A percentile compares a stretch with the other conserved stretches of the same genome.
Evolutionary conservation across 2,329 filamentous ascomycete genomes (phyloP).

Genomic region (Neonectria hederae): DNA sequence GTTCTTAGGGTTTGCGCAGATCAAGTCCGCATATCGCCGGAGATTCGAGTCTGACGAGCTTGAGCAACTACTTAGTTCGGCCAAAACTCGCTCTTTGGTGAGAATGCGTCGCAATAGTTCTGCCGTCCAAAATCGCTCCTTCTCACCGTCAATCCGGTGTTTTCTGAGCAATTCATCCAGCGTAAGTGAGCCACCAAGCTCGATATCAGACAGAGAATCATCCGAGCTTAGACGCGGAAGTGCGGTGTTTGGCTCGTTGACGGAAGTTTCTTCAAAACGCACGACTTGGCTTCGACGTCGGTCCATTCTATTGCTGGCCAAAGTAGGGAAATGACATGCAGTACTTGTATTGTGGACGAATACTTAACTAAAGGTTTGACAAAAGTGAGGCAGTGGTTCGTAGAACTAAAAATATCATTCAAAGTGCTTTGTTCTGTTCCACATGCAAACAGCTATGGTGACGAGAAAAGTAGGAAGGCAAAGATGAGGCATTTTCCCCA

Average conservation of each 20-base stretch:
- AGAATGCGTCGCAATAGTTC: constrained; percentile 7
- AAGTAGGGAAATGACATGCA: background rate
- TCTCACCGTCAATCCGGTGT: background rate
- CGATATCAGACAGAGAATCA: background rate
- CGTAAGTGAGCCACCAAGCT: background rate
- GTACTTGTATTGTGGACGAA: background rate
- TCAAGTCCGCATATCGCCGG: background rate
- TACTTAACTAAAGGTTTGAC: background rate
- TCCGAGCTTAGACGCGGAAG: background rate
- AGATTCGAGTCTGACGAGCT: background rate
- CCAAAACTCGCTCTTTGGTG: background rate
- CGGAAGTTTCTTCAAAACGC: background rate
- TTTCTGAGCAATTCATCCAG: background rate
- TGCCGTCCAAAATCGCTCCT: constrained; percentile 3
- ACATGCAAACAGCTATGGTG: background rate
- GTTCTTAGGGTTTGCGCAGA: background rate
- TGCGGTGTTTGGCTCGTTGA: background rate
- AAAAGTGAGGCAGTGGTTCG: background rate
- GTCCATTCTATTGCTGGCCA: background rate
- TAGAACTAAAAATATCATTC: background rate
- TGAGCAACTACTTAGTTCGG: background rate
- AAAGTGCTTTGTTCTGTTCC: background rate
- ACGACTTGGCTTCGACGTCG: background rate
- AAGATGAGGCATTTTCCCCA: background rate
- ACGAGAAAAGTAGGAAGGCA: background rate